Evolutionary conservation across 305 asterid species (phyloP), one percentile per base, ranked within the genome.

Genomic region (Euphrasia arctica): DNA sequence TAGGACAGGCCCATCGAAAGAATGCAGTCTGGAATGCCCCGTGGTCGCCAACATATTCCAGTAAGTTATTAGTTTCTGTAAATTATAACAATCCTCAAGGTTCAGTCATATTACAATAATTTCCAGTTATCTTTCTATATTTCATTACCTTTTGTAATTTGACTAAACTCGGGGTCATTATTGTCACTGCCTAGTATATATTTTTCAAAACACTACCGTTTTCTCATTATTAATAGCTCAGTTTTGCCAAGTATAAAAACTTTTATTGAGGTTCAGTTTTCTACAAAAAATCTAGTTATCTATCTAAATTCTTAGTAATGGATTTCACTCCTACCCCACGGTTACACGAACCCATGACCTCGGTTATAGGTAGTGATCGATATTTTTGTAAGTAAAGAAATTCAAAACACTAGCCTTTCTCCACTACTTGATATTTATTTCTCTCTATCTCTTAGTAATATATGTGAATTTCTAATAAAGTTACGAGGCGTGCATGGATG

Each of bases 401-500:
- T 34, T 34, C 39, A 34, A 34, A 34, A 34, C 6, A 34, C 39
- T 34, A 34, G 7, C 39, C 39, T 5, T 25, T 27, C 11, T 63
- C 12, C 32, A 15, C 58, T 62, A 29, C 47, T 59, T 47, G 13
- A 9, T 64, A 48, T 47, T 49, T 43, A 4, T 18, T 55, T 47
- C 43, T 1, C 32, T 52, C 9, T 52, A 27, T 31, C 4, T 31
- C 34, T 31, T 18, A 18, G 22, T 18, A 18, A 34, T 34, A 34
- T 32, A 34, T 34, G 39, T 34, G 39, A 34, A 34, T 34, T 34
- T 34, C 9, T 36, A 36, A 4, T 71, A 13, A 73, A 92, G 98
- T 74, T 89, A 92, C 28, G 98, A 87, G 50, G 98, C 95, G 31
- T 73, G 89, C 66, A 92, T 92, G 97, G 95, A 92, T 42, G 97